Base-by-base conservation (phyloP, 257 asterid species). In the Cordia subcordata region DNA sequence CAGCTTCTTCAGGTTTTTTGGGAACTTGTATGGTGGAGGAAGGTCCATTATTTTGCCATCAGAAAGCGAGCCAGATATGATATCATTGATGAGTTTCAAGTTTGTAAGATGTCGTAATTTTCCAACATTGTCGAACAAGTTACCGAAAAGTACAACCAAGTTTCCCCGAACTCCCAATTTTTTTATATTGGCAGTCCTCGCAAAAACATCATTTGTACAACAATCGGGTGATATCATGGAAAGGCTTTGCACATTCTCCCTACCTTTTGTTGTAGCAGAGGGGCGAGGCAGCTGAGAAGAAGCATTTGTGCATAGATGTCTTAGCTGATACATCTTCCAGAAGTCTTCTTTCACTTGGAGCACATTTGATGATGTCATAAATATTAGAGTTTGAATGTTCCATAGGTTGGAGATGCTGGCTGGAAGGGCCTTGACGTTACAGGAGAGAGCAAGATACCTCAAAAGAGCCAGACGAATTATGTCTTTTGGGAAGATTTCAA, bases 371-470 rank as follows among this genome's bases (percentile, higher is more conserved):
- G 50, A 16, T 35, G 74, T 68, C 45, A 46, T 58, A 23, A 68
- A 44, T 38, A 68, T 68, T 27, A 68, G 42, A 8, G 73, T 68
- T 50, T 62, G 64, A 54, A 62, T 62, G 60, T 68, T 68, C 66
- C 74, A 38, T 9, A 62, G 68, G 49, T 57, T 45, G 56, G 63
- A 55, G 32, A 68, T 47, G 19, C 14, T 55, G n/a, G 56, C 40
- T 21, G 74, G 68, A 49, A 68, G 53, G 10, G 57, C 13, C 42
- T 56, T 68, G 21, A 58, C 42, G 47, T 46, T 40, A 21, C 68
- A 47, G 35, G 74, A 61, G 10, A 61, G 39, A 16, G 69, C 69
- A 62, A 68, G 44, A 47, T 68, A 68, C 68, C 66, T 72, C 70
- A 58, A 63, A 58, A 49, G 73, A 58, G 57, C 59, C 38, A 75